These are phyloP conservation scores for Mrakia blollopis DNA, from an alignment of 768 basidiomycete species.

Conservation along the genomic window DNA sequence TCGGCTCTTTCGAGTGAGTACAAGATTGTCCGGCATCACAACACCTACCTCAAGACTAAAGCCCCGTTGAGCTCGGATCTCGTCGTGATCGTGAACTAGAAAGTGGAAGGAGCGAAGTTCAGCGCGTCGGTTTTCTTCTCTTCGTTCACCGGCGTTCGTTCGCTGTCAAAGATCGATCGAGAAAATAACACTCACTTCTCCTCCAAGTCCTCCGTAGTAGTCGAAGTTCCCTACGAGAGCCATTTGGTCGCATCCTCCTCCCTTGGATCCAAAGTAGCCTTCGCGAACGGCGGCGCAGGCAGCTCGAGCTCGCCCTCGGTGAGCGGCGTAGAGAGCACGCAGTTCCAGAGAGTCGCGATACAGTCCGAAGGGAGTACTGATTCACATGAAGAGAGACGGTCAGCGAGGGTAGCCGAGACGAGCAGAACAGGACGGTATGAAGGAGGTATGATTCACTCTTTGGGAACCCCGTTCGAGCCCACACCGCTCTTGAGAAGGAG, in stretches of 20 bases:
- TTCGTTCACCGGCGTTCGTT: background rate
- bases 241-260: conserved; percentile 43
- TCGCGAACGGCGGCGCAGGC: conserved; percentile 39
- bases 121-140: background rate
- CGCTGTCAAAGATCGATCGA: background rate
- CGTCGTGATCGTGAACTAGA: conserved; percentile 42
- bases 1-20: background rate
- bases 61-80: conserved; percentile 42
- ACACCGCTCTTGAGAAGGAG: conserved; percentile 45
- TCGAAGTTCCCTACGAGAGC: conserved; percentile 36
- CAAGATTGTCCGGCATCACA: no score
- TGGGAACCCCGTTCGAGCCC: conserved; percentile 31
- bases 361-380: conserved; percentile 39
- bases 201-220: conserved; percentile 40
- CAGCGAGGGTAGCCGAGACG: background rate
- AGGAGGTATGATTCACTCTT: background rate
- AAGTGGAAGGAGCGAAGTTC: background rate
- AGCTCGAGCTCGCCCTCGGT: conserved; percentile 37
- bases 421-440: conserved; percentile 33
- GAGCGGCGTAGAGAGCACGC: conserved; percentile 39
- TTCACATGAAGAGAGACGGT: background rate
- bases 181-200: conserved; percentile 31
- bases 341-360: conserved; percentile 43
- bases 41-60: conserved; percentile 37
- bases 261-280: conserved; percentile 9